phyloP scores from a whole-genome alignment of 2,329 filamentous ascomycete genomes.

The Blumeriella jaapii region DNA sequence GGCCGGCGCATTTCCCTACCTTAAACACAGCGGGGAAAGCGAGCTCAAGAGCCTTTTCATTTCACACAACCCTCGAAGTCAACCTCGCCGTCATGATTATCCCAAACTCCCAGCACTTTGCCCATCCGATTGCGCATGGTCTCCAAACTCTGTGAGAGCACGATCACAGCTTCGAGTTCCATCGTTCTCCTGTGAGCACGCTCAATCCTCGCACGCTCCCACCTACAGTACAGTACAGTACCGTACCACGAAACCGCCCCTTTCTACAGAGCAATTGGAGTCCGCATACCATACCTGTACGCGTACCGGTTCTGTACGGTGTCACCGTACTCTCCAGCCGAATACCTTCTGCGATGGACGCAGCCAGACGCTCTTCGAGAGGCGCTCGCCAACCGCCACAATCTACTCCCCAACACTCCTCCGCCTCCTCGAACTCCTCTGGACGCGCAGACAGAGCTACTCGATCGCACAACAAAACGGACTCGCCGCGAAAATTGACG shows the following conservation, averaged over 20 bases:
- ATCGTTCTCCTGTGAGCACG: too few relatives aligned
- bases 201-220: too few relatives aligned
- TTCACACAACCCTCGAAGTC: too few relatives aligned
- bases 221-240: too few relatives aligned
- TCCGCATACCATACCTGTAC: too few relatives aligned
- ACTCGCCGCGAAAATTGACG: constrained; percentile 64
- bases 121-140: constrained; percentile 11
- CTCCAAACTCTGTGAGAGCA: constrained; percentile 2
- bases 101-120: constrained; percentile 8
- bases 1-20: too few relatives aligned
- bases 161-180: constrained; percentile 6
- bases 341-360: constrained; percentile 34
- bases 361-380: constrained; percentile 76
- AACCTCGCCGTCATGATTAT: constrained; percentile 16
- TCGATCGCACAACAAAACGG: constrained; percentile 59
- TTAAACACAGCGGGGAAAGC: too few relatives aligned
- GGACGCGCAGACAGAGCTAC: constrained; percentile 64
- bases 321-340: background rate
- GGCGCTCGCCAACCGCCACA: constrained; percentile 65
- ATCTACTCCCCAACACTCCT: constrained; percentile 64
- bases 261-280: constrained; percentile 4
- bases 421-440: constrained; percentile 66
- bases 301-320: background rate
- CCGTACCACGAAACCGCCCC: constrained; percentile 8
- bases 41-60: too few relatives aligned